Evolutionary conservation across 2,329 filamentous ascomycete genomes (phyloP).

Genomic region (Fusarium sp.): DNA sequence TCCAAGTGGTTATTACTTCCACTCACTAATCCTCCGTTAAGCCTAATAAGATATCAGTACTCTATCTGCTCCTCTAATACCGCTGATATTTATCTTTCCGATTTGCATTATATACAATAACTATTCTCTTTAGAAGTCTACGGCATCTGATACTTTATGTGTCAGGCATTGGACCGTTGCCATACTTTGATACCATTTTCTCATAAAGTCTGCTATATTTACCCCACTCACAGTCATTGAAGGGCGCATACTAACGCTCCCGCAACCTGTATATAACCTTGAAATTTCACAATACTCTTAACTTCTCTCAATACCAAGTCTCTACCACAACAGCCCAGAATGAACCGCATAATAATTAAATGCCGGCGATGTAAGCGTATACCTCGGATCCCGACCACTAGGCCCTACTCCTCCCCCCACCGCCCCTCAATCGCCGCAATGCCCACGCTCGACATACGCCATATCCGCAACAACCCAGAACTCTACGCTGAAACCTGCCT

Average conservation of each 20-base stretch:
- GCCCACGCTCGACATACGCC: neutral
- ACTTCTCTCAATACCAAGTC: neutral
- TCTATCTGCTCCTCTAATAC: slow-evolving; percentile 14
- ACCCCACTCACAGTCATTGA: neutral
- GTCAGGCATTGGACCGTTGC: neutral
- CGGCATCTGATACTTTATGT: neutral
- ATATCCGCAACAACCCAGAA: neutral
- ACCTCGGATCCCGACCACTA: fast-evolving
- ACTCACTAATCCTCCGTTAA: neutral
- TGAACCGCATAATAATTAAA: neutral
- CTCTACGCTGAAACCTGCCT: neutral
- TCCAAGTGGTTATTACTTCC: neutral
- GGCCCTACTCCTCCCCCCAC: neutral
- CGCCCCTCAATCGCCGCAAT: neutral
- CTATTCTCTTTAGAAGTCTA: neutral
- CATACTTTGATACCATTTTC: too few species aligned
- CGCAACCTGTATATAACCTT: too few species aligned
- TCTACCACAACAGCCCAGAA: neutral
- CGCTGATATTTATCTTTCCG: neutral
- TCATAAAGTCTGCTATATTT: too few species aligned
- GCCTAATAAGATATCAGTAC: neutral
- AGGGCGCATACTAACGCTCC: too few species aligned
- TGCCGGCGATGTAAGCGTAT: neutral
- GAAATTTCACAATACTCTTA: too few species aligned
- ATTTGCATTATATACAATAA: slow-evolving; percentile 3